Conservation (phyloP, 306 rosid genomes). For the Cucurbita maxima region DNA sequence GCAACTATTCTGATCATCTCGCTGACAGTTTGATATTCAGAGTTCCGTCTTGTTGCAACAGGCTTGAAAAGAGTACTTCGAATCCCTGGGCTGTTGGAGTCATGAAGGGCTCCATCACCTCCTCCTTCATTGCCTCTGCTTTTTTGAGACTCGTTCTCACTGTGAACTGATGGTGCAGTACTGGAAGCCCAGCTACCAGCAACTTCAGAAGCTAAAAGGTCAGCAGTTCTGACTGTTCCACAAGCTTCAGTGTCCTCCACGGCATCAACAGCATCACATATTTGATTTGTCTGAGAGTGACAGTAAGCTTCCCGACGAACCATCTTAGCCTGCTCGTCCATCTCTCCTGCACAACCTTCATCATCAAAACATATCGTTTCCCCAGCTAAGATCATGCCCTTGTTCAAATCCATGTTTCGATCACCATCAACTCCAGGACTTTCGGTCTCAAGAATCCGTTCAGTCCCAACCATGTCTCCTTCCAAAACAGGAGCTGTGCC, state of each 20-base stretch:
- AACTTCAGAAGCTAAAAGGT: slow-evolving; percentile 83
- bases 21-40: slow-evolving; percentile 47
- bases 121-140: slow-evolving; percentile 33
- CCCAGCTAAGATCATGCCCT: slow-evolving; percentile 23
- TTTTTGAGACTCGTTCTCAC: slow-evolving; percentile 52
- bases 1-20: slow-evolving; percentile 90
- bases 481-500: slow-evolving; percentile 37
- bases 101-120: slow-evolving; percentile 32
- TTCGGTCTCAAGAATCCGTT: slow-evolving; percentile 59
- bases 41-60: slow-evolving; percentile 21
- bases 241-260: slow-evolving; percentile 54
- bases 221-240: slow-evolving; percentile 45
- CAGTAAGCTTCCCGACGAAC: slow-evolving; percentile 22
- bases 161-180: slow-evolving; percentile 64
- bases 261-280: slow-evolving; percentile 22
- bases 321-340: slow-evolving; percentile 35
- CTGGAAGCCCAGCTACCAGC: slow-evolving; percentile 90
- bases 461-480: slow-evolving; percentile 53
- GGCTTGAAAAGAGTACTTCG: slow-evolving; percentile 32
- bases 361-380: slow-evolving; percentile 69
- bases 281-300: slow-evolving; percentile 37
- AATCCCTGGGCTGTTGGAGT: slow-evolving; percentile 42
- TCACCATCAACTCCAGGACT: slow-evolving; percentile 43
- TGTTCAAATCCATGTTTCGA: slow-evolving; percentile 39
- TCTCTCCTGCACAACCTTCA: slow-evolving; percentile 43